phyloP scores from a whole-genome alignment of 192 early-diverging fungal genomes.

The Coemansia sp. region DNA sequence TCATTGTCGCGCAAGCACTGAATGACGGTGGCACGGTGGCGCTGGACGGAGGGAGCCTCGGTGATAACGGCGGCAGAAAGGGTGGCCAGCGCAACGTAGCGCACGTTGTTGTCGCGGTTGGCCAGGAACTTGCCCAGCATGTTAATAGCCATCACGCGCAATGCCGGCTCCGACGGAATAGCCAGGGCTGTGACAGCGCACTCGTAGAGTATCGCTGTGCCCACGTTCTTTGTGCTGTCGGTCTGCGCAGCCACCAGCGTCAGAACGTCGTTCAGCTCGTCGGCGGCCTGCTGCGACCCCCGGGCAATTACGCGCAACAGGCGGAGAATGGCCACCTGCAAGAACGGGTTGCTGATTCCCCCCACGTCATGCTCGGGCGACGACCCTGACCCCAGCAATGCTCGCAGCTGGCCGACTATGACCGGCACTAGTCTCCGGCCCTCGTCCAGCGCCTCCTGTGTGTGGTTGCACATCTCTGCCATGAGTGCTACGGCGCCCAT shows the following conservation, averaged over 20 bases:
- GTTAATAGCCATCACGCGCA: conserved; percentile 95
- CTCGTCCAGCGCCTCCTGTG: conserved; percentile 63
- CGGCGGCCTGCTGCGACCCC: conserved; percentile 78
- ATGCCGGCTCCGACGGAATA: conserved; percentile 82
- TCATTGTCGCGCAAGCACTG: conserved; percentile 95
- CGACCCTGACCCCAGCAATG: conserved; percentile 79
- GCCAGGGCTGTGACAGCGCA: conserved; percentile 96
- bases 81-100: conserved; percentile 98
- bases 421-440: conserved; percentile 81
- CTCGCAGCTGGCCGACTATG: conserved; percentile 85
- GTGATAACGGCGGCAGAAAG: conserved; percentile 85
- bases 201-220: conserved; percentile 97
- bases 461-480: conserved; percentile 81
- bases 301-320: conserved; percentile 82
- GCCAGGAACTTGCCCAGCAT: conserved; percentile 95
- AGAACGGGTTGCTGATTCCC: conserved; percentile 95
- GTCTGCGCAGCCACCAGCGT: conserved; percentile 96
- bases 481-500: conserved; percentile 88
- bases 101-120: conserved; percentile 96
- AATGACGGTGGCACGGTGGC: conserved; percentile 94
- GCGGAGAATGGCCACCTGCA: conserved; percentile 91
- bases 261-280: conserved; percentile 95
- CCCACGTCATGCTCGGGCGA: conserved; percentile 95
- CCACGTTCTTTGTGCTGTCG: conserved; percentile 93
- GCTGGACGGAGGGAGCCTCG: conserved; percentile 92